phyloP scores from a whole-genome alignment of 2,329 filamentous ascomycete species.

The Aspergillus sp. region DNA sequence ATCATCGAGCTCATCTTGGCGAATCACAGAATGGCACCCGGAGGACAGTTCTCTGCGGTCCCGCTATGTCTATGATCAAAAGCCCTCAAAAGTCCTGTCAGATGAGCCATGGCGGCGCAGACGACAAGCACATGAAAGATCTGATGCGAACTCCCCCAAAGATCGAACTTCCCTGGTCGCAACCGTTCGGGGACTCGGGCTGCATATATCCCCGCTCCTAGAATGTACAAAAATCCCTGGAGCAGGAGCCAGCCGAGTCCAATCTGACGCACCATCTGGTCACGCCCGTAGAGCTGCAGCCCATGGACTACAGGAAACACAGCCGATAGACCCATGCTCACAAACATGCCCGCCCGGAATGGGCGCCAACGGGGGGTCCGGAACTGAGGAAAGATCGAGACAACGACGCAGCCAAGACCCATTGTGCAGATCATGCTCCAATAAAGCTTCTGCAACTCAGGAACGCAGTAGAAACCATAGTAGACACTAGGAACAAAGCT shows the following conservation, averaged over 20 bases:
- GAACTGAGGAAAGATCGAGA: slow-evolving; percentile 79
- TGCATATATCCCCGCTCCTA: slow-evolving; percentile 83
- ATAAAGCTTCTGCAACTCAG: slow-evolving; percentile 66
- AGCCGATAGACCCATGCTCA: slow-evolving; percentile 80
- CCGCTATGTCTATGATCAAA: slow-evolving; percentile 80
- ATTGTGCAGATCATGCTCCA: slow-evolving; percentile 76
- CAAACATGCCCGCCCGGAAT: slow-evolving; percentile 85
- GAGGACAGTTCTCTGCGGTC: slow-evolving; percentile 52
- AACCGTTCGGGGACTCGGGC: slow-evolving; percentile 79
- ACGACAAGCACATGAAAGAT: slow-evolving; percentile 92
- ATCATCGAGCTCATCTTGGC: slow-evolving; percentile 11
- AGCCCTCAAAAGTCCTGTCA: slow-evolving; percentile 76
- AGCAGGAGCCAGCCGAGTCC: slow-evolving; percentile 77
- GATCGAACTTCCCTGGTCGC: slow-evolving; percentile 77
- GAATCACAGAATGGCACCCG: slow-evolving; percentile 18
- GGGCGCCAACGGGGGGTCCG: slow-evolving; percentile 80
- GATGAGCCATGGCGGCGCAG: slow-evolving; percentile 75
- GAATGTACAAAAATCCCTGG: slow-evolving; percentile 80
- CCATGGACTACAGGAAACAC: slow-evolving; percentile 82
- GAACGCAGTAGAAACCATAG: slow-evolving; percentile 77
- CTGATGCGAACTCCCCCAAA: slow-evolving; percentile 92
- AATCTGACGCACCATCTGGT: slow-evolving; percentile 68
- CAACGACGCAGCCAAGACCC: slow-evolving; percentile 71
- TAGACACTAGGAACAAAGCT: slow-evolving; percentile 86
- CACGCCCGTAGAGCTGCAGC: slow-evolving; percentile 64